A percentile compares a stretch with the other conserved stretches of the same genome.
phyloP scores from a whole-genome alignment of 2,329 filamentous ascomycete genomes.

The Grosmannia clavigera region DNA sequence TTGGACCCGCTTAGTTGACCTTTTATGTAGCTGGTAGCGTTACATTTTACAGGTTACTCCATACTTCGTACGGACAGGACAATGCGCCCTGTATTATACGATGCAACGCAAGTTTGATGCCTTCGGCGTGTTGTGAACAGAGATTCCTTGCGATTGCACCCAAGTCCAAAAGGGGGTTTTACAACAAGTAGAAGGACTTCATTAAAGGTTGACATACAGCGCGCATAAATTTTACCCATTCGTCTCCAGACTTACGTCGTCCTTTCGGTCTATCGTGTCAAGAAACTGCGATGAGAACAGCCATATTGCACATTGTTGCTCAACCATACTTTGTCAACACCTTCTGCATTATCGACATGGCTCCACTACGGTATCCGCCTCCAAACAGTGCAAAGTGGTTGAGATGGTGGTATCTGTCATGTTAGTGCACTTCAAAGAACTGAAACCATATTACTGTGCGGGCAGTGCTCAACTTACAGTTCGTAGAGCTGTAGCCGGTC shows the following conservation, averaged over 20 bases:
- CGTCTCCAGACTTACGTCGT: too few species aligned
- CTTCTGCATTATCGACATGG: constrained; percentile 66
- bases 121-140: too few species aligned
- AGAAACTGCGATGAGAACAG: too few species aligned
- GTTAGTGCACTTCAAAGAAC: not conserved
- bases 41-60: not conserved
- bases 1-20: not conserved
- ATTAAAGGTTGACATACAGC: too few species aligned
- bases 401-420: constrained; percentile 65
- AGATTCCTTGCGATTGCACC: too few species aligned
- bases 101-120: too few species aligned
- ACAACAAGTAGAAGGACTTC: too few species aligned
- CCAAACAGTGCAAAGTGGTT: constrained; percentile 85
- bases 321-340: constrained; percentile 59
- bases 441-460: not conserved
- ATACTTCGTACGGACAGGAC: too few species aligned
- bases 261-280: too few species aligned
- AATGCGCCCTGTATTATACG: not conserved
- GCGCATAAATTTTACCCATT: too few species aligned
- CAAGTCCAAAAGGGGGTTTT: too few species aligned
- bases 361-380: constrained; percentile 61
- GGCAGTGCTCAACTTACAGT: constrained; percentile 41
- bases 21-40: not conserved
- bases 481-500: constrained; percentile 75
- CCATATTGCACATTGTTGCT: not conserved